Percentiles rank a stretch among this genome's conserved stretches.
Evolutionary conservation across 2,329 filamentous ascomycete genomes (phyloP).

Genomic region (Xylariaceae sp.): DNA sequence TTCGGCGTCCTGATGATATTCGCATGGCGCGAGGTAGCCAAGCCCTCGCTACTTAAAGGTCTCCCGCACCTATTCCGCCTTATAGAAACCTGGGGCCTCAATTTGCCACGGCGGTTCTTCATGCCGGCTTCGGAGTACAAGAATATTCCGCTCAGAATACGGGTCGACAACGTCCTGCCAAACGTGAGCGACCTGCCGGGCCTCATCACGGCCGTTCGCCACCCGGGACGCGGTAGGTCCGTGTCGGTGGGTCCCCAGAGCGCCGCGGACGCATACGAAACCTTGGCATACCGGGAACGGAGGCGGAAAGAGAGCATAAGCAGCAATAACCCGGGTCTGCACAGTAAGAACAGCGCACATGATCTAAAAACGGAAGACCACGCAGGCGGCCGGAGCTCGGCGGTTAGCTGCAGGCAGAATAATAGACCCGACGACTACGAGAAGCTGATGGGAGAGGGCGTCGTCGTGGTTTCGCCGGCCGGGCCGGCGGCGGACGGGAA

Average conservation of each 20-base stretch:
- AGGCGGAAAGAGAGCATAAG: slow-evolving; percentile 56
- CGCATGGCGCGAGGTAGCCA: slow-evolving; percentile 86
- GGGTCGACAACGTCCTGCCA: slow-evolving; percentile 83
- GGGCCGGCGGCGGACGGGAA: slow-evolving; percentile 38
- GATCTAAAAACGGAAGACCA: slow-evolving; percentile 29
- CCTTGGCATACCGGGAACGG: slow-evolving; percentile 82
- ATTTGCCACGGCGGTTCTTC: slow-evolving; percentile 87
- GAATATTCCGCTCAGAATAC: slow-evolving; percentile 72
- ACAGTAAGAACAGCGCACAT: slow-evolving; percentile 47
- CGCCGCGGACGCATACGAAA: slow-evolving; percentile 94
- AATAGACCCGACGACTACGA: slow-evolving; percentile 64
- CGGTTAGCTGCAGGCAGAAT: slow-evolving; percentile 13
- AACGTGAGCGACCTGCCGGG: slow-evolving; percentile 84
- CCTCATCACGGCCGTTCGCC: slow-evolving; percentile 79
- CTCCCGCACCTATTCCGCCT: slow-evolving; percentile 87
- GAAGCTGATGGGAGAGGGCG: slow-evolving; percentile 72
- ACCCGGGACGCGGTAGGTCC: slow-evolving; percentile 75
- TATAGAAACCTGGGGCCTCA: slow-evolving; percentile 77
- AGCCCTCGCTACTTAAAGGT: slow-evolving; percentile 74
- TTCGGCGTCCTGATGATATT: slow-evolving; percentile 85
- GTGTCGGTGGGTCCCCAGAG: slow-evolving; percentile 94
- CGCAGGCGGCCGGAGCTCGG: slow-evolving; percentile 14
- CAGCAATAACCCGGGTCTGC: slow-evolving; percentile 51
- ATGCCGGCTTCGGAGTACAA: slow-evolving; percentile 88
- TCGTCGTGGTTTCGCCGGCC: slow-evolving; percentile 43